phyloP scores from a whole-genome alignment of 2,329 filamentous ascomycete species.

The Botrytis pseudocinerea region DNA sequence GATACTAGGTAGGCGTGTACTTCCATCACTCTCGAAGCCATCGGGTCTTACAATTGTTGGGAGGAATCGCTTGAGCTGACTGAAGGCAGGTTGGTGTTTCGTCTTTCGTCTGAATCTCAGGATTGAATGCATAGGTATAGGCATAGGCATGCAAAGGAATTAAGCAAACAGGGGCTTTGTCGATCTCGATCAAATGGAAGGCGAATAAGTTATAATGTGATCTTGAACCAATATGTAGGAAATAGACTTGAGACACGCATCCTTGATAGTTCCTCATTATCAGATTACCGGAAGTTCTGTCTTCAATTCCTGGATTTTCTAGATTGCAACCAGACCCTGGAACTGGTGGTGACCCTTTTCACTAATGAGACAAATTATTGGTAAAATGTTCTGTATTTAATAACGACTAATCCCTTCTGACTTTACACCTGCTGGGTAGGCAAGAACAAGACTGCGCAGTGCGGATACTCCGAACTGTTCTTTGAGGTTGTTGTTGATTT shows the following conservation, averaged over 20 bases:
- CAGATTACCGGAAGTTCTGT: conserved; percentile 8
- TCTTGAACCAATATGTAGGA: conserved; percentile 14
- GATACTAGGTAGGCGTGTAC: neutral
- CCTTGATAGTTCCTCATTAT: conserved; percentile 14
- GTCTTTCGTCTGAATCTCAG: neutral
- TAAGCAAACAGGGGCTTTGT: conserved; percentile 13
- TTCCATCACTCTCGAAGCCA: neutral
- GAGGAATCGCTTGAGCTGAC: neutral
- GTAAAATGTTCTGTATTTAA: neutral
- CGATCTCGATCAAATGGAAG: conserved; percentile 12
- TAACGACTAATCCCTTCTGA: neutral
- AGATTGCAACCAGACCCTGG: neutral
- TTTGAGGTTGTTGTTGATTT: neutral
- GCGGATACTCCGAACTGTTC: neutral
- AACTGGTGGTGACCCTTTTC: neutral
- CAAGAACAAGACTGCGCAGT: neutral
- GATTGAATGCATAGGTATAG: neutral
- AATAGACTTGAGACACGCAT: conserved; percentile 16
- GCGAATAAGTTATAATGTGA: neutral
- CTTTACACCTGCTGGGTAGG: neutral
- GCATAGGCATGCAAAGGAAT: conserved; percentile 7
- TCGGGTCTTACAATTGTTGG: neutral
- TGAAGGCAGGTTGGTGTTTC: neutral
- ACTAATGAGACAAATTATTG: conserved; percentile 9
- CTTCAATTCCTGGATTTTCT: neutral